These are phyloP conservation scores for Protomyces pachydermus DNA, from an alignment of 1,139 yeast genomes.

Conservation along the genomic window DNA sequence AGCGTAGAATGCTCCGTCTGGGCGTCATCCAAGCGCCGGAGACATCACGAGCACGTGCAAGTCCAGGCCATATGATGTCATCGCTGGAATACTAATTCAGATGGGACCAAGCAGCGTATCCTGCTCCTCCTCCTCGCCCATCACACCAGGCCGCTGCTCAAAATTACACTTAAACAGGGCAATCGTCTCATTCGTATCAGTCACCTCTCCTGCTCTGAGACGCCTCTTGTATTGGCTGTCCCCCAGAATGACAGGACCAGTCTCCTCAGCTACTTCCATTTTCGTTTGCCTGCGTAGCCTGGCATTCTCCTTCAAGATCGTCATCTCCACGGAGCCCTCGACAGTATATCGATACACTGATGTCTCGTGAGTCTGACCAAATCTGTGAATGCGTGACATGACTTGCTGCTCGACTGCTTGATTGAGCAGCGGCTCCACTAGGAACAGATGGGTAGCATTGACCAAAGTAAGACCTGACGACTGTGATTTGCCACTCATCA, in stretches of 20 bases:
- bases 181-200: not conserved
- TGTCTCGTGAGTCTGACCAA: constrained; percentile 76
- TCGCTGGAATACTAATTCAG: not conserved
- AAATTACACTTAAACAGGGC: not conserved
- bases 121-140: not conserved
- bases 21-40: no score
- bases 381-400: constrained; percentile 81
- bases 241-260: not conserved
- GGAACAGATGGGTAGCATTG: constrained; percentile 75
- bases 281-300: not conserved
- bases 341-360: constrained; percentile 90
- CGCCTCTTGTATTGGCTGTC: not conserved
- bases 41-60: not conserved
- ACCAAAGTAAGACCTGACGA: constrained; percentile 75
- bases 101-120: not conserved
- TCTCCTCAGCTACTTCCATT: not conserved
- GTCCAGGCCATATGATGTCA: not conserved
- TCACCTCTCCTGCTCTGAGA: not conserved
- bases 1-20: not conserved
- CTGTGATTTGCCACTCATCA: constrained; percentile 77
- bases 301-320: constrained; percentile 48
- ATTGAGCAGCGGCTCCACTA: constrained; percentile 76
- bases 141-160: not conserved
- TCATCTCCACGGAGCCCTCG: constrained; percentile 82
- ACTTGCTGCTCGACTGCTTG: constrained; percentile 86